Evolutionary conservation across 441 rosid genomes (phyloP).

Genomic region (Syzygium syzygioides): DNA sequence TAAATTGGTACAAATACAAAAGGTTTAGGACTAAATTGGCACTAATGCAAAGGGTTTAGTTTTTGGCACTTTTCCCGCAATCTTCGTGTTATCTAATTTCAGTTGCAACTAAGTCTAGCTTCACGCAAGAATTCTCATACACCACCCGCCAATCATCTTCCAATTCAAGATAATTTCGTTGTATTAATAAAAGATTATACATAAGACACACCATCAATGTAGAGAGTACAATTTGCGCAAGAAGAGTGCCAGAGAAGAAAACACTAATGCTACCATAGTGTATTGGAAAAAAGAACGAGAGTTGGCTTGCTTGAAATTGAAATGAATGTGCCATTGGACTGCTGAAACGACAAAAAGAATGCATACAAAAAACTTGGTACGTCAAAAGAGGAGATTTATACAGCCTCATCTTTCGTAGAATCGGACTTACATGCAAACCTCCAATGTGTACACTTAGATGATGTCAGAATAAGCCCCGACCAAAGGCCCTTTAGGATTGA

Average conservation of each 20-base stretch:
- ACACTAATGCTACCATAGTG: not conserved
- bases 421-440: not conserved
- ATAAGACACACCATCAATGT: not conserved
- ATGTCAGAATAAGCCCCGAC: not conserved
- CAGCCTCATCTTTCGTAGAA: not conserved
- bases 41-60: no score
- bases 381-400: not conserved
- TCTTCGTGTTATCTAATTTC: not conserved
- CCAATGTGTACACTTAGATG: not conserved
- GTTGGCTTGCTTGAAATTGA: not conserved
- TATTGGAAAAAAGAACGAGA: not conserved
- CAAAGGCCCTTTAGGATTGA: not conserved
- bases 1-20: no score
- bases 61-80: not conserved
- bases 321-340: not conserved
- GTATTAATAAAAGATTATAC: not conserved
- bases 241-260: not conserved
- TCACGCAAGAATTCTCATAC: not conserved
- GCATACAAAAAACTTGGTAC: not conserved
- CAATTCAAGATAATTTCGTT: not conserved
- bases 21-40: no score
- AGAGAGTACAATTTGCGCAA: not conserved
- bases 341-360: not conserved
- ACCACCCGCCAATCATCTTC: not conserved
- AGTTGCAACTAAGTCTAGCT: not conserved